Evolutionary conservation across 441 rosid species (phyloP).

Genomic region (Populus hybrid): DNA sequence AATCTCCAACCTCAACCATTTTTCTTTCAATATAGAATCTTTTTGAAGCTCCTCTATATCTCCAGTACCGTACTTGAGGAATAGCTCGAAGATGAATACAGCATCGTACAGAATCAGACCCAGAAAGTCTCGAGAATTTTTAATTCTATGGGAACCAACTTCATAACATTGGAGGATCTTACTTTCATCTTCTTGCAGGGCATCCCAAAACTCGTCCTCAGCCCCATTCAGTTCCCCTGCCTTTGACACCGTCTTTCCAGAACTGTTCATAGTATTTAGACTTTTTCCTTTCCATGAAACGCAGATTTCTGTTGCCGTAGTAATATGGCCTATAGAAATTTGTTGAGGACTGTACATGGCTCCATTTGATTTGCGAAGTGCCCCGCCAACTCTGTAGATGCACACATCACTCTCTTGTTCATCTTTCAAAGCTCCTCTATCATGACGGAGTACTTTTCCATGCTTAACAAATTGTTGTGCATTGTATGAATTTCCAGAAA

Average conservation of each 20-base stretch:
- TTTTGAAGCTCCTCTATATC: too few relatives aligned
- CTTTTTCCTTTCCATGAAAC: conserved; percentile 13
- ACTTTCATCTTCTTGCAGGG: neutral
- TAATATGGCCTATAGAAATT: neutral
- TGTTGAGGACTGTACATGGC: conserved; percentile 3
- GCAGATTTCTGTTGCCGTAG: neutral
- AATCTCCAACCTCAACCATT: too few relatives aligned
- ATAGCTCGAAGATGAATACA: neutral
- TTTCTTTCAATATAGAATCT: too few relatives aligned
- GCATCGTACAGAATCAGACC: too few relatives aligned
- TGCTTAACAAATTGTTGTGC: too few relatives aligned
- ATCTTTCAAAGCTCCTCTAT: rapidly evolving
- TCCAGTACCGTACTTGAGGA: too few relatives aligned
- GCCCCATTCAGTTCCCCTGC: too few relatives aligned
- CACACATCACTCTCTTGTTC: too few relatives aligned
- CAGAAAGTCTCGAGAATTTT: too few relatives aligned
- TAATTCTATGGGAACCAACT: neutral
- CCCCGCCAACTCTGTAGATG: neutral
- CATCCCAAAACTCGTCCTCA: too few relatives aligned
- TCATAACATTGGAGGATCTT: conserved; percentile 19
- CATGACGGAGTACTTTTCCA: too few relatives aligned
- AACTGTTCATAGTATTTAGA: conserved; percentile 7
- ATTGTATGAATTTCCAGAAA: too few relatives aligned
- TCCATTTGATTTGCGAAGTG: conserved; percentile 7
- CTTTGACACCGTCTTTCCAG: neutral